These are phyloP conservation scores for Volvox carteri DNA, from an alignment of 163 green algal genomes.

Conservation along the genomic window DNA sequence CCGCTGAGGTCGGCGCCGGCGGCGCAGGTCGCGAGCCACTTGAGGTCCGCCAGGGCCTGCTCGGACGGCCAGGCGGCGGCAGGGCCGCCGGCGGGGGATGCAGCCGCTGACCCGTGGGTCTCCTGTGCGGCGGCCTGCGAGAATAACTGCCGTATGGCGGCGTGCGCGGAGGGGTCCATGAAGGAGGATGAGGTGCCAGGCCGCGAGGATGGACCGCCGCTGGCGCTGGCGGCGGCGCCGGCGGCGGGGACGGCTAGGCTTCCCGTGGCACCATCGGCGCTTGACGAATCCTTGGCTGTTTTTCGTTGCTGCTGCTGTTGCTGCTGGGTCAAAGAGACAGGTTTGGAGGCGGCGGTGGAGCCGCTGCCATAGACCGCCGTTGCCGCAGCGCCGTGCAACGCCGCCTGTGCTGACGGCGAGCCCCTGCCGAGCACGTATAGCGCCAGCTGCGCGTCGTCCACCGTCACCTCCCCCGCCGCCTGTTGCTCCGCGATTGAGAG, in stretches of 20 bases:
- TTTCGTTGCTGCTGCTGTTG: not conserved
- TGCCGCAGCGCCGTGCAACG: not conserved
- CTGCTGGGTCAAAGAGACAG: not conserved
- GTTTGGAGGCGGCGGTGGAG: not conserved
- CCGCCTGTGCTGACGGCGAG: constrained; percentile 2
- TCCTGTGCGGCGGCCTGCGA: not conserved
- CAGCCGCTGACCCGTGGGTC: not conserved
- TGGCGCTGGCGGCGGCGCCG: not conserved
- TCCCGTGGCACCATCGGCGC: not conserved
- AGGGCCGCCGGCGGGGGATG: not conserved
- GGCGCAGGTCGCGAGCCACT: constrained; percentile 38
- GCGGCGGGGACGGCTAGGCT: not conserved
- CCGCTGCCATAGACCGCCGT: not conserved
- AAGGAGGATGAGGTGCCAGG: not conserved
- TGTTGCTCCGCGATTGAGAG: constrained; percentile 35
- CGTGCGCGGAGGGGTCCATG: constrained; percentile 35
- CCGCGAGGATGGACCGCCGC: not conserved
- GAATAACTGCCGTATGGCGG: not conserved
- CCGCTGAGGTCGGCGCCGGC: not conserved
- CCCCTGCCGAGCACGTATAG: constrained; percentile 36
- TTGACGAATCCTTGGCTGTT: not conserved
- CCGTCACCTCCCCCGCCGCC: not conserved
- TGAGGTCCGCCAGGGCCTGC: constrained; percentile 16
- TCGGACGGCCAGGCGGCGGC: constrained; percentile 17
- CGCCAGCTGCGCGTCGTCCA: constrained; percentile 37